Conservation (phyloP, 805 yeast species). For the Yarrowia bubula region DNA sequence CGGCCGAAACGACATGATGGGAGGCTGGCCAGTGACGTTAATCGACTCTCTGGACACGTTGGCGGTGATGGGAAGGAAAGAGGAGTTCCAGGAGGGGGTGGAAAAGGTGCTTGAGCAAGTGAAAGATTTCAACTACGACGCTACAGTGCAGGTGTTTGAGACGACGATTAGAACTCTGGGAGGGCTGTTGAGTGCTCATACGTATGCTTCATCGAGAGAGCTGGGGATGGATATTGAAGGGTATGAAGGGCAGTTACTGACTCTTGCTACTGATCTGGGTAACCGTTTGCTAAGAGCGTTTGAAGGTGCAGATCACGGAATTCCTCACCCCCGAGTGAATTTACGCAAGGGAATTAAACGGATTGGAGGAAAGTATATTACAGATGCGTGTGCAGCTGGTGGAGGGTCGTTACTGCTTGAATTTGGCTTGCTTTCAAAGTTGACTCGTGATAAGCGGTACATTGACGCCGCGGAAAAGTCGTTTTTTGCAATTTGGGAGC, state of each 20-base stretch:
- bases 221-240: slow-evolving; percentile 44
- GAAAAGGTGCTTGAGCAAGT: slow-evolving; percentile 41
- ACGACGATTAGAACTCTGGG: slow-evolving; percentile 80
- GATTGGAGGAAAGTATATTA: slow-evolving; percentile 31
- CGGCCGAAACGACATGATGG: slow-evolving; percentile 76
- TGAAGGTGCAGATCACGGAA: slow-evolving; percentile 52
- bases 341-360: slow-evolving; percentile 50
- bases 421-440: slow-evolving; percentile 66
- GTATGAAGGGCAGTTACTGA: slow-evolving; percentile 72
- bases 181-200: slow-evolving; percentile 74
- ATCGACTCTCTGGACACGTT: slow-evolving; percentile 79
- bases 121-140: slow-evolving; percentile 56
- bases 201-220: slow-evolving; percentile 56
- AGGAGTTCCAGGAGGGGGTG: slow-evolving; percentile 50
- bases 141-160: slow-evolving; percentile 86
- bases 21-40: slow-evolving; percentile 75
- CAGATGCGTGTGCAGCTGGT: slow-evolving; percentile 84
- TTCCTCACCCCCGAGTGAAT: slow-evolving; percentile 82
- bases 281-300: slow-evolving; percentile 68
- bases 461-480: slow-evolving; percentile 61
- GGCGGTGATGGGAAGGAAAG: slow-evolving; percentile 65
- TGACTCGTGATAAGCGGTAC: slow-evolving; percentile 73
- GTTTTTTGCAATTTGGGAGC: slow-evolving; percentile 67
- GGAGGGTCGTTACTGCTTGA: slow-evolving; percentile 82
- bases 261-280: slow-evolving; percentile 74